A percentile compares a stretch with the other conserved stretches of the same genome.
Evolutionary conservation across 306 rosid species (phyloP).

Genomic region (Begonia masoniana): DNA sequence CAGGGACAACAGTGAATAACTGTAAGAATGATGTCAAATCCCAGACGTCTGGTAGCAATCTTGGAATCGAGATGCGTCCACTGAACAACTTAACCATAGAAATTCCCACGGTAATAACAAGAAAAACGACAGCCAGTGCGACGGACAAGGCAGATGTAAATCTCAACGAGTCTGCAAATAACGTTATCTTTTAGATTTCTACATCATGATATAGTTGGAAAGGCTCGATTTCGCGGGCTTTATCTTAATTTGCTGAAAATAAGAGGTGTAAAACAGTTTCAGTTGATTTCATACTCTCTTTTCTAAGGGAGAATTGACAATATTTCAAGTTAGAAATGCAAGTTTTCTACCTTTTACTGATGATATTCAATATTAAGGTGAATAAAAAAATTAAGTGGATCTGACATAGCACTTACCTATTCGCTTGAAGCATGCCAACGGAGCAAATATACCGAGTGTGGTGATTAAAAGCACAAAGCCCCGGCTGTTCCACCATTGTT

Average conservation of each 20-base stretch:
- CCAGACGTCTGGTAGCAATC: conserved; percentile 16
- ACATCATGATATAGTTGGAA: background rate
- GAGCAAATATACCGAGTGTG: conserved; percentile 18
- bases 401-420: conserved; percentile 13
- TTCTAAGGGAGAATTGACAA: too few relatives aligned
- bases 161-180: conserved; percentile 26
- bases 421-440: conserved; percentile 24
- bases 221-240: too few relatives aligned
- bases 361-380: too few relatives aligned
- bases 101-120: conserved; percentile 22
- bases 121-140: conserved; percentile 28
- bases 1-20: conserved; percentile 24
- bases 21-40: conserved; percentile 22
- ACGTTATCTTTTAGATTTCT: background rate
- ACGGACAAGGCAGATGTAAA: conserved; percentile 24
- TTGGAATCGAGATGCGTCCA: conserved; percentile 24
- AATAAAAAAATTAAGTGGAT: too few relatives aligned
- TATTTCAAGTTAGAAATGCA: too few relatives aligned
- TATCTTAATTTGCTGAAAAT: too few relatives aligned
- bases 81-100: conserved; percentile 13
- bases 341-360: too few relatives aligned
- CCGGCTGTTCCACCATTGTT: conserved; percentile 34
- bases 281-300: too few relatives aligned
- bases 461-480: conserved; percentile 20
- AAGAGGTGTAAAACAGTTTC: too few relatives aligned